These are phyloP conservation scores for Nicotiana otophora DNA, from an alignment of 257 asterid genomes.

Conservation along the genomic window DNA sequence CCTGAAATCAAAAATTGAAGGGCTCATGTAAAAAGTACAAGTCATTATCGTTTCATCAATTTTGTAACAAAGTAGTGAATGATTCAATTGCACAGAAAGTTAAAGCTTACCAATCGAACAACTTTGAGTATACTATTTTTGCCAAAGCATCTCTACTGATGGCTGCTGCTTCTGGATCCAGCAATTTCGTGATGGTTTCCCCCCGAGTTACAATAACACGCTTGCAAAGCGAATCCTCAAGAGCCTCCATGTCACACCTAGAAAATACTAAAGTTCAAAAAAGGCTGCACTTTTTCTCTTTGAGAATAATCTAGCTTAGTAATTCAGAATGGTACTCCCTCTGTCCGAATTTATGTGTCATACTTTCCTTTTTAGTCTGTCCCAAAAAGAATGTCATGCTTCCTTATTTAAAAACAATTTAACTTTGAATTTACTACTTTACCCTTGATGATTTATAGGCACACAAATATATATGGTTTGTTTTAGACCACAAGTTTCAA, in stretches of 20 bases:
- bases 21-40: not conserved
- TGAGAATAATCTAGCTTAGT: not conserved
- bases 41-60: not conserved
- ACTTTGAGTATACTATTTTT: constrained; percentile 21
- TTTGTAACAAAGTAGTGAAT: not conserved
- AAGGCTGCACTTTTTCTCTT: not conserved
- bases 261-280: constrained; percentile 5
- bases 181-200: constrained; percentile 20
- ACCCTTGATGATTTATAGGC: too few species aligned
- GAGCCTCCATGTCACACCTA: constrained; percentile 27
- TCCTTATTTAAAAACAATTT: too few species aligned
- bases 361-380: too few species aligned
- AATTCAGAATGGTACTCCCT: not conserved
- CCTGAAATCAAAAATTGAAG: constrained; percentile 37
- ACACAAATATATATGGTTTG: too few species aligned
- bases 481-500: too few species aligned
- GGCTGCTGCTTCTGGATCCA: constrained; percentile 28
- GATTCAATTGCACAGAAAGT: not conserved
- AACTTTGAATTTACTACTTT: too few species aligned
- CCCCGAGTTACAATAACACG: constrained; percentile 24
- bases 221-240: constrained; percentile 24
- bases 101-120: constrained; percentile 24
- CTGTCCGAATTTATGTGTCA: too few species aligned
- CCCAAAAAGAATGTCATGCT: too few species aligned
- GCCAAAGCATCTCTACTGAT: constrained; percentile 28